phyloP scores from a whole-genome alignment of 2,329 filamentous ascomycete species.

The Cytospora chrysosperma region DNA sequence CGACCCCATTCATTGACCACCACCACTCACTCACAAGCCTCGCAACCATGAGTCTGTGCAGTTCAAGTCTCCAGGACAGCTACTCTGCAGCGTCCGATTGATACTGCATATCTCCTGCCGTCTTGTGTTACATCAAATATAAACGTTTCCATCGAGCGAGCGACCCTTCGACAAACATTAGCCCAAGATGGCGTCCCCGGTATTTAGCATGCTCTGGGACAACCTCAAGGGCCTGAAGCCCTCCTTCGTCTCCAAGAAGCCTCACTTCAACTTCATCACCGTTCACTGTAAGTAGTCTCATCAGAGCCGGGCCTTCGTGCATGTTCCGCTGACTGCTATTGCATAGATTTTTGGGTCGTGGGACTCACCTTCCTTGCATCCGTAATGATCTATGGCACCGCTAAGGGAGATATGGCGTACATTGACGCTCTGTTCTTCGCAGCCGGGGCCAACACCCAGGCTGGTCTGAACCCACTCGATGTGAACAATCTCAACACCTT shows the following conservation, averaged over 20 bases:
- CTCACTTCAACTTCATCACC: conserved; percentile 78
- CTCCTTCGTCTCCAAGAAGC: conserved; percentile 58
- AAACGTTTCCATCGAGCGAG: not conserved
- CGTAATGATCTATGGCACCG: conserved; percentile 67
- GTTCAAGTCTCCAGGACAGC: conserved; percentile 7
- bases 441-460: conserved; percentile 85
- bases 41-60: conserved; percentile 18
- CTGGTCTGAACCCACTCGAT: conserved; percentile 81
- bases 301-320: not conserved
- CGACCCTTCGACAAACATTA: not conserved
- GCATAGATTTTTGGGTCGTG: conserved; percentile 75
- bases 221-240: conserved; percentile 53
- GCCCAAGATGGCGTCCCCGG: conserved; percentile 22
- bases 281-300: conserved; percentile 63
- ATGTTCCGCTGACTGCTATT: not conserved
- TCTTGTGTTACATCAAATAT: not conserved
- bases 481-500: conserved; percentile 67
- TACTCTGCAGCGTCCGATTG: conserved; percentile 9
- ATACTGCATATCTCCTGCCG: not conserved
- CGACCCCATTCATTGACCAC: not conserved
- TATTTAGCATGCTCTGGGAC: conserved; percentile 34
- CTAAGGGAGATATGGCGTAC: conserved; percentile 63
- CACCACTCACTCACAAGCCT: not conserved
- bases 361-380: conserved; percentile 71
- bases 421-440: conserved; percentile 88